Percentiles rank a stretch among this genome's conserved stretches.
These are phyloP conservation scores for Colletotrichum brevisporum DNA, from an alignment of 2,329 filamentous ascomycete species.

Conservation along the genomic window DNA sequence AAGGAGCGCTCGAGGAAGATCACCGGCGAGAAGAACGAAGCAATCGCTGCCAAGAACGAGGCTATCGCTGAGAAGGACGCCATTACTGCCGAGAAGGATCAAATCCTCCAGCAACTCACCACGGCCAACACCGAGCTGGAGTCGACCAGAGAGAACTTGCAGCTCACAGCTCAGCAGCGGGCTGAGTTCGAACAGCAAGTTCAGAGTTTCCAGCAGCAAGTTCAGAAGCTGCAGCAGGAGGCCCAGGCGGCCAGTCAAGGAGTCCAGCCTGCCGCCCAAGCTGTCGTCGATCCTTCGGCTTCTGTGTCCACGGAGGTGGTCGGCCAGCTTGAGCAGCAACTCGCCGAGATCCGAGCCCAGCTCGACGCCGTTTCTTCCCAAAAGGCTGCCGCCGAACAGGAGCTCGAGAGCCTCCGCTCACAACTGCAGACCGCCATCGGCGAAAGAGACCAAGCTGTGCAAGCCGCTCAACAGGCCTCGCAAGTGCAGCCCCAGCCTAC, in stretches of 20 bases:
- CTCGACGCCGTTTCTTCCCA: conserved; percentile 76
- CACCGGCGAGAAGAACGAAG: conserved; percentile 67
- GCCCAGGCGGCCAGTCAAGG: conserved; percentile 50
- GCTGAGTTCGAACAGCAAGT: conserved; percentile 59
- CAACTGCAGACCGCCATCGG: conserved; percentile 75
- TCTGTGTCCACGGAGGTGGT: conserved; percentile 62
- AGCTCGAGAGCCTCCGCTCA: conserved; percentile 66
- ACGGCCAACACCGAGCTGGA: conserved; percentile 69
- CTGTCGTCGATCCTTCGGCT: conserved; percentile 44
- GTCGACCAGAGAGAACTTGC: conserved; percentile 55
- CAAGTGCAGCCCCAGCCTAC: conserved; percentile 42
- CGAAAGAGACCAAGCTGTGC: conserved; percentile 74
- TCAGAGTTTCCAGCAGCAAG: conserved; percentile 58
- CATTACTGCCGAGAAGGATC: conserved; percentile 67
- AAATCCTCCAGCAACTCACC: conserved; percentile 65
- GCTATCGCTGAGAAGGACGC: conserved; percentile 66
- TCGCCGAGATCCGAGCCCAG: conserved; percentile 68
- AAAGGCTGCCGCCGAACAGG: conserved; percentile 77
- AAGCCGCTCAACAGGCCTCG: conserved; percentile 48
- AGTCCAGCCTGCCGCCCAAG: conserved; percentile 58
- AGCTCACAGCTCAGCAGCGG: conserved; percentile 51
- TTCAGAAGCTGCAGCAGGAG: conserved; percentile 55
- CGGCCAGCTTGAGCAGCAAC: conserved; percentile 63
- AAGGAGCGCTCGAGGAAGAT: conserved; percentile 72
- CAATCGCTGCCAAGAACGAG: conserved; percentile 65